Evolutionary conservation across 495 filamentous ascomycete species (phyloP).

Genomic region (Penicillium cosmopolitanum): DNA sequence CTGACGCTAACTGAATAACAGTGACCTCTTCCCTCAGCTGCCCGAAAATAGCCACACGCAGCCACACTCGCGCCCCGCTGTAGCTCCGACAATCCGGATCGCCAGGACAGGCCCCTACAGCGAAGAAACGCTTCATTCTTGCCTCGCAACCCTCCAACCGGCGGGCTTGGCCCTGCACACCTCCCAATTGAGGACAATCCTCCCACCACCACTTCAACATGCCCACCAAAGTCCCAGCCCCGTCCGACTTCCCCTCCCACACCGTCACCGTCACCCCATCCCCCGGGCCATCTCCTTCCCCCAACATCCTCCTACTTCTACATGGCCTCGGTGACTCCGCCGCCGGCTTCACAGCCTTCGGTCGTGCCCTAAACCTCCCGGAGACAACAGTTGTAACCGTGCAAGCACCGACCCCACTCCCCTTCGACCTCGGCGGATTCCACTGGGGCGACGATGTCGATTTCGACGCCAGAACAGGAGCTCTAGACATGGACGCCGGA

Average conservation of each 20-base stretch:
- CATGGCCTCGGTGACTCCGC: constrained; percentile 88
- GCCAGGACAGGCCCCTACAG: not conserved
- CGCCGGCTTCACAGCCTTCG: constrained; percentile 70
- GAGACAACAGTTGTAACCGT: constrained; percentile 79
- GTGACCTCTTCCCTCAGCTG: not conserved
- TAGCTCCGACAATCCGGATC: constrained; percentile 5
- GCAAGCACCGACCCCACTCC: constrained; percentile 72
- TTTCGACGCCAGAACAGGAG: constrained; percentile 63
- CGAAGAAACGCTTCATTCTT: no score
- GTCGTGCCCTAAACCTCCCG: constrained; percentile 72
- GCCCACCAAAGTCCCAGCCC: constrained; percentile 40
- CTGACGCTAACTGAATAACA: not conserved
- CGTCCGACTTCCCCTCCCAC: constrained; percentile 57
- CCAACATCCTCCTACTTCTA: constrained; percentile 82
- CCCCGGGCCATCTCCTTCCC: constrained; percentile 40
- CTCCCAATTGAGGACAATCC: not conserved
- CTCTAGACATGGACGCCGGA: constrained; percentile 78
- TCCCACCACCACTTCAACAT: constrained; percentile 28
- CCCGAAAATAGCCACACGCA: constrained; percentile 2
- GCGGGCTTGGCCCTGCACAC: constrained; percentile 6
- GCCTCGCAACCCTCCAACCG: not conserved
- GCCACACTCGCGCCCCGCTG: not conserved
- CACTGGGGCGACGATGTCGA: constrained; percentile 93
- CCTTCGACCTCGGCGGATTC: constrained; percentile 74
- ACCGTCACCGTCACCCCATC: constrained; percentile 48